Base-by-base conservation (phyloP, 768 basidiomycete genomes). In the Mycena maculata region DNA sequence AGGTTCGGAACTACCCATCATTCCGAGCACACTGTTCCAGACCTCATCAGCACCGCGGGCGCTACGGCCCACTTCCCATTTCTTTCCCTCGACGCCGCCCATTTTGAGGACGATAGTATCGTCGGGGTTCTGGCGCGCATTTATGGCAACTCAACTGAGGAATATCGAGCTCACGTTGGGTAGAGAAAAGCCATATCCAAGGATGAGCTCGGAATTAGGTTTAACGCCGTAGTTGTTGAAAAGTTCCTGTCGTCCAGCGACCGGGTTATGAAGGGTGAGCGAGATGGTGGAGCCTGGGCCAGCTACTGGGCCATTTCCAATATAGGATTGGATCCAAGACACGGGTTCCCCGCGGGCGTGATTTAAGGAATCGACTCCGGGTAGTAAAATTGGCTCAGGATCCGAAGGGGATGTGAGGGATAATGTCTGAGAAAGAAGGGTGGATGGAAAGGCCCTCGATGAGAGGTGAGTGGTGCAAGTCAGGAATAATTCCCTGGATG, bases 221-320 rank as follows among this genome's bases (percentile, higher is more conserved):
- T 98, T 98, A 0, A 90, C 87, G 0, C 96, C 96, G 76, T 98
- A 98, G 76, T 97, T 97, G 80, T 96, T 97, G 80, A 91, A 89
- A 22, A 96, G 80, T 75, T 95, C 92, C 27, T 82, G 73, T 18
- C 83, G 85, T 1, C 77, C 67, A 1, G 68, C 67, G 4, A 82
- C 79, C 0, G 80, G 53, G 1, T 72, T 76, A 71, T 91, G 90
- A 9, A 86, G 78, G 3, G 92, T 80, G 56, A 97, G 84, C 1
- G 91, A 88, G 60, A 96, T 85, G 18, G 77, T 77, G 52, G 85
- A 76, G 27, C 74, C 73, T 41, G 41, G 73, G 31, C 20, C 66
- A 60, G 36, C 71, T 20, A n/a, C 58, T 39, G 50, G 74, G 58
- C 49, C 62, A 44, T 1, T 79, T 74, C 25, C 81, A 78, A 70